phyloP scores from a whole-genome alignment of 495 filamentous ascomycete genomes.

The Annulohypoxylon nitens region DNA sequence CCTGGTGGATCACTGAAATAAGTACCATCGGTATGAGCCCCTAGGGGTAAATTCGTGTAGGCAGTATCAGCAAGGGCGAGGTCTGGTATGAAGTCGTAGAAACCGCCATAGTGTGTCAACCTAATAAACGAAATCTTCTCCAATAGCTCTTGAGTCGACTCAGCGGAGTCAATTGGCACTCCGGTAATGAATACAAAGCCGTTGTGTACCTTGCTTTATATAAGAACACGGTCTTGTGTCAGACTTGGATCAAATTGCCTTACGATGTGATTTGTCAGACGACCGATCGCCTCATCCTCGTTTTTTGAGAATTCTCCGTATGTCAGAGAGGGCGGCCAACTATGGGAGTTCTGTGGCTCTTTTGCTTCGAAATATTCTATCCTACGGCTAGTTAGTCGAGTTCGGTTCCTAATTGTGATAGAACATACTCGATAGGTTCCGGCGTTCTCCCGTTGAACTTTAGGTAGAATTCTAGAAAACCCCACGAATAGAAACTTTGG shows the following conservation, averaged over 20 bases:
- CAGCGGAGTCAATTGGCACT: slow-evolving; percentile 72
- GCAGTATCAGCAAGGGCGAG: slow-evolving; percentile 90
- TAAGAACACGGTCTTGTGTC: slow-evolving; percentile 11
- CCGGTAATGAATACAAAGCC: slow-evolving; percentile 80
- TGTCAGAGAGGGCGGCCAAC: slow-evolving; percentile 38
- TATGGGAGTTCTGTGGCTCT: slow-evolving; percentile 24
- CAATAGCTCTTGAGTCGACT: slow-evolving; percentile 76
- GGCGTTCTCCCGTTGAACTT: slow-evolving; percentile 48
- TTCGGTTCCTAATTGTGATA: not conserved
- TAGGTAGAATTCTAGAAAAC: slow-evolving; percentile 65
- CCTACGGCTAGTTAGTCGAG: slow-evolving; percentile 24
- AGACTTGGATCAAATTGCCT: slow-evolving; percentile 20
- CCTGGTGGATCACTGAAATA: slow-evolving; percentile 94
- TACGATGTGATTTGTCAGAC: slow-evolving; percentile 59
- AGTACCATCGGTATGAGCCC: slow-evolving; percentile 89
- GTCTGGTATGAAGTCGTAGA: slow-evolving; percentile 95
- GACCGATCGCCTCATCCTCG: slow-evolving; percentile 71
- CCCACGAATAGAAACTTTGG: slow-evolving; percentile 65
- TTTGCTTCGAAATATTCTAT: slow-evolving; percentile 41
- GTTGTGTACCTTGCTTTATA: slow-evolving; percentile 55
- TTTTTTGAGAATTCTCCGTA: slow-evolving; percentile 63
- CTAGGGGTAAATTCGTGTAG: slow-evolving; percentile 84
- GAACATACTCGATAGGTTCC: slow-evolving; percentile 46
- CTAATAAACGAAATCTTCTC: slow-evolving; percentile 86
- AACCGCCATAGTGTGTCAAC: slow-evolving; percentile 91